Evolutionary conservation across 73 alveolate species (phyloP), one percentile per base, ranked within the genome.

Genomic region (Paramecium bursaria): DNA sequence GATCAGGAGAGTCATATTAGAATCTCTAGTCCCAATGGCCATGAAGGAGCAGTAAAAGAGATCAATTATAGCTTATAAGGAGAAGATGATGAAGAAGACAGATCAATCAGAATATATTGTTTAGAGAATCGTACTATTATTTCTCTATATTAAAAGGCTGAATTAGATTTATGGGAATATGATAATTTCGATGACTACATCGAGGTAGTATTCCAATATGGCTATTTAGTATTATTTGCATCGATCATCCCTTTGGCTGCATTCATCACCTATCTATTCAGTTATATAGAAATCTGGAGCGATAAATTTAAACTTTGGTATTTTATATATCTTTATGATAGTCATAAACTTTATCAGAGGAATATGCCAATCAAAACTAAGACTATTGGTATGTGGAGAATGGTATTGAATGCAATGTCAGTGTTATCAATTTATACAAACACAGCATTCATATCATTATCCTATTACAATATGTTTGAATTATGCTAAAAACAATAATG

Each of bases 301-400:
- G 95, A 90, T 75, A 75, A 76, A 48, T 86, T 87, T 29, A 85
- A 85, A 67, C 57, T 90, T 25, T 86, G 88, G 82, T 67, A 67
- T 0, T 10, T 11, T 11, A 11, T 35, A 17, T 67, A 35, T 61
- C 30, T 15, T 2, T 19, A 54, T 54, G 15, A 2, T 35, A 67
- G 82, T 17, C 33, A 67, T 90, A 73, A 79, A 26, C 33, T 85
- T 26, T 75, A 80, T 42, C 74, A 91, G 48, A 86, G 88, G 46
- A 91, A 91, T 22, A 74, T 86, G 52, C 88, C 75, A 4, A 77
- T 75, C 19, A 90, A 67, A 31, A 76, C 88, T 23, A 75, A 76
- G 60, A 86, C 82, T 73, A 90, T 90, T n/a, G 95, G 95, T 26
- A 88, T 89, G 42, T 90, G 95, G 95, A 86, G 87, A 90, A 54